These are phyloP conservation scores for Cutaneotrichosporon sp. DNA, from an alignment of 1,284 basidiomycete species.

Conservation along the genomic window DNA sequence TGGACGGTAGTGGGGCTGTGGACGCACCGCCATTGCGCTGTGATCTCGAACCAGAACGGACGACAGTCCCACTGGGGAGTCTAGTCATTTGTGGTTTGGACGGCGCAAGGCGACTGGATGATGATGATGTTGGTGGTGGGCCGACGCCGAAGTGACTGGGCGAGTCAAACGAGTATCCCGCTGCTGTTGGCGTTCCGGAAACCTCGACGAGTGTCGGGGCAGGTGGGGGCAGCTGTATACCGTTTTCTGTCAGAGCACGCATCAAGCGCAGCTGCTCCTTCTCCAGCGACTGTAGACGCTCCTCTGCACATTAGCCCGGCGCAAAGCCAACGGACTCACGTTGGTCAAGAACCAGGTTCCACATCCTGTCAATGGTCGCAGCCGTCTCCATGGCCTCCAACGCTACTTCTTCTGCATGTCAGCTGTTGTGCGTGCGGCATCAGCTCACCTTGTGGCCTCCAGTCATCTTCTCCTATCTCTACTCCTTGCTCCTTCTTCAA, in stretches of 20 bases:
- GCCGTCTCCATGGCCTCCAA: constrained; percentile 23
- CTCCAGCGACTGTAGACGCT: constrained; percentile 35
- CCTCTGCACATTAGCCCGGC: too few relatives aligned
- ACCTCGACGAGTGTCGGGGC: constrained; percentile 18
- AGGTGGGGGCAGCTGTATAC: constrained; percentile 23
- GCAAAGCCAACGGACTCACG: constrained; percentile 52
- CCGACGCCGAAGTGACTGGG: constrained; percentile 14
- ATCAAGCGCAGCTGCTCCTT: constrained; percentile 29
- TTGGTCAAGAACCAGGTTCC: constrained; percentile 67
- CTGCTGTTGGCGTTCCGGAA: constrained; percentile 8
- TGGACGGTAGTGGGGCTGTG: constrained; percentile 15
- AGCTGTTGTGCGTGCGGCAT: neutral
- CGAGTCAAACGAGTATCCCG: constrained; percentile 34
- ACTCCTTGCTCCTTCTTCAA: constrained; percentile 78
- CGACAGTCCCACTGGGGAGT: neutral
- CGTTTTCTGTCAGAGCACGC: constrained; percentile 28
- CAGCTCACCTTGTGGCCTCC: constrained; percentile 81
- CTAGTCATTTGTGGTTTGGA: neutral
- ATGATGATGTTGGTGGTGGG: neutral
- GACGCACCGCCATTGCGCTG: neutral
- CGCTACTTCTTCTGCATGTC: constrained; percentile 21
- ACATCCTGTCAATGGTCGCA: constrained; percentile 62
- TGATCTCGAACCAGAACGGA: neutral
- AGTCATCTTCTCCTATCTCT: constrained; percentile 77
- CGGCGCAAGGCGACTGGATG: constrained; percentile 2